Evolutionary conservation across 139 green algal species (phyloP), one percentile per base, ranked within the genome.

Genomic region (Astrephomene gubernaculifera): DNA sequence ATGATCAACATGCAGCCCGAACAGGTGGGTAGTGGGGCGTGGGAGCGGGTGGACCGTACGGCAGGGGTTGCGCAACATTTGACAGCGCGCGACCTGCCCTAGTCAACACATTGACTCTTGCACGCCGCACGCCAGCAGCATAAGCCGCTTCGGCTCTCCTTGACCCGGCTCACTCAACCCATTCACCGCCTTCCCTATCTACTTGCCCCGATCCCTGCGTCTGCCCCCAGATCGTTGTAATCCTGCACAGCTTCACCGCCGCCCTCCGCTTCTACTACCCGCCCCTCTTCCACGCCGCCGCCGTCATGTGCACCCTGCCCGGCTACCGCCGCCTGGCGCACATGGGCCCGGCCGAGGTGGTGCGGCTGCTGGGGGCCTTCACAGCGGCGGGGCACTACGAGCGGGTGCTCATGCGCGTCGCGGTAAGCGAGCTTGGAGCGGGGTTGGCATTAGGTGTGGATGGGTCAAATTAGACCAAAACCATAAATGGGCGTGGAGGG

Each of bases 331-430:
- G 65, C 29, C 35, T 86, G 63, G 38, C 17, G 3, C 22, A 0
- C 14, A 67, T 86, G 79, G 9, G 29, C 31, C n/a, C 65, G 38
- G 79, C 35, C 3, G 57, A 86, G 38, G 44, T 78, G 45, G 65
- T 78, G 35, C 64, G 64, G 4, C 79, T 86, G 45, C 35, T 27
- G 1, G 45, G 10, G 33, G 45, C 65, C 10, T 78, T 38, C 25
- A 45, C 79, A 9, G 79, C 79, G 0, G 49, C 31, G 36, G 39
- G 79, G 12, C 65, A 78, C 49, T 86, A 86, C 79, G 65, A 86
- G 35, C 45, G n/a, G 7, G 17, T 78, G 2, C 45, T 86, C 24
- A n/a, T 86, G 79, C 65, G 65, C n/a, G n/a, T n/a, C n/a, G n/a
- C n/a, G n/a, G n/a, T n/a, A n/a, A n/a, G n/a, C n/a, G n/a, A n/a